Conservation (phyloP, 306 rosid species). For the Vigna mungo region DNA sequence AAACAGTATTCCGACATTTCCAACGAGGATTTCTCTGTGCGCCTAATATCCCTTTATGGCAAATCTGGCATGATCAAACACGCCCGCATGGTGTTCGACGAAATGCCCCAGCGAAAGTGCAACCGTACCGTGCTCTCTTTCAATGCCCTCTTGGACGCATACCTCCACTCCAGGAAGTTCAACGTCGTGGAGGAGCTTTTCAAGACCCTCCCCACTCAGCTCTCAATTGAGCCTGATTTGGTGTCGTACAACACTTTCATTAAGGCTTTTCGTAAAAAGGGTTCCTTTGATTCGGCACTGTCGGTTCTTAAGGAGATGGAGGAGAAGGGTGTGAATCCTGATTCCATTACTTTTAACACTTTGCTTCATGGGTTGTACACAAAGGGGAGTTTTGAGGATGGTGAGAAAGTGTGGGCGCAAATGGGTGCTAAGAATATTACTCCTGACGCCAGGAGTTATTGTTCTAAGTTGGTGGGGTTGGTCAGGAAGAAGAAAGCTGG, state of each 20-base stretch:
- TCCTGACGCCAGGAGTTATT: slow-evolving; percentile 61
- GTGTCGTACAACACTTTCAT: slow-evolving; percentile 73
- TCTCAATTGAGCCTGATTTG: slow-evolving; percentile 66
- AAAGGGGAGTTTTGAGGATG: slow-evolving; percentile 59
- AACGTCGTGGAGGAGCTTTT: slow-evolving; percentile 57
- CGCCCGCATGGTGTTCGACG: slow-evolving; percentile 73
- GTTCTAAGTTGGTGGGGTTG: slow-evolving; percentile 69
- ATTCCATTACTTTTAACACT: slow-evolving; percentile 68
- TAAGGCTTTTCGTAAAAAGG: slow-evolving; percentile 61
- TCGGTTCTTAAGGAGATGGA: slow-evolving; percentile 59
- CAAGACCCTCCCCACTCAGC: slow-evolving; percentile 49
- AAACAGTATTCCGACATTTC: slow-evolving; percentile 59
- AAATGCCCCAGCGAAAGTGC: slow-evolving; percentile 67
- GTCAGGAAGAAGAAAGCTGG: slow-evolving; percentile 45
- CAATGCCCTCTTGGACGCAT: slow-evolving; percentile 75
- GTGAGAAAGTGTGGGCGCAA: slow-evolving; percentile 66
- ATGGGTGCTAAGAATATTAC: slow-evolving; percentile 58
- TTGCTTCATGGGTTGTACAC: slow-evolving; percentile 58
- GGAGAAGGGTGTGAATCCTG: slow-evolving; percentile 58
- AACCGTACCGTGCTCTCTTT: slow-evolving; percentile 60
- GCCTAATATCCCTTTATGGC: slow-evolving; percentile 62
- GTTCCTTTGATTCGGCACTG: slow-evolving; percentile 58
- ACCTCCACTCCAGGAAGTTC: slow-evolving; percentile 57
- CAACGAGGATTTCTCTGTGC: slow-evolving; percentile 70
- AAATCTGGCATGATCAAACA: slow-evolving; percentile 58